Evolutionary conservation across 2,329 filamentous ascomycete species (phyloP).

Genomic region (Fusarium palustre): DNA sequence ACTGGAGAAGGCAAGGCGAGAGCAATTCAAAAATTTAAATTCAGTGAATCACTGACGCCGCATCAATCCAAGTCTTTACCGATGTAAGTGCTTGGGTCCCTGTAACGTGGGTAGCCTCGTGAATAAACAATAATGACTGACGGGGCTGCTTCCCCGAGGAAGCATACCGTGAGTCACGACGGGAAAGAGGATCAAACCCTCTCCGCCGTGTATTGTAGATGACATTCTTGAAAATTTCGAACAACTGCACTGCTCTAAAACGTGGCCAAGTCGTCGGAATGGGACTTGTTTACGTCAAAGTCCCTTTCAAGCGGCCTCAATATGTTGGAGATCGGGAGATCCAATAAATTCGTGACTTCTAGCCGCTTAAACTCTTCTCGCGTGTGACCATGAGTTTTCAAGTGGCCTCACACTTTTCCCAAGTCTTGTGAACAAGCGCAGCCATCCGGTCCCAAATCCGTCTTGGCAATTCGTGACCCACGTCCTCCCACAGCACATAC

Average conservation of each 20-base stretch:
- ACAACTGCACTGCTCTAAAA: neutral
- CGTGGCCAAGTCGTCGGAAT: neutral
- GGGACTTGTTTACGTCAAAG: neutral
- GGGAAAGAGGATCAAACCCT: neutral
- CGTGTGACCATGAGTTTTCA: neutral
- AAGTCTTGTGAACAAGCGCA: slow-evolving; percentile 10
- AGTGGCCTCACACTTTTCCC: slow-evolving; percentile 10
- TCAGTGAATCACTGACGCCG: slow-evolving; percentile 3
- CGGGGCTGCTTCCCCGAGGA: neutral
- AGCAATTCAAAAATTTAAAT: fast-evolving
- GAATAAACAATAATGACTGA: neutral
- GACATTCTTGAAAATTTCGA: neutral
- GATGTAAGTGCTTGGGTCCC: no score
- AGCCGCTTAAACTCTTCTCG: neutral
- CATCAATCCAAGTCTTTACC: no score
- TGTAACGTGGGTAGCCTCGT: neutral
- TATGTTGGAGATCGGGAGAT: neutral
- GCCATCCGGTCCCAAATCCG: slow-evolving; percentile 25
- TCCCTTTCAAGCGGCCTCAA: fast-evolving
- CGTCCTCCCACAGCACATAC: slow-evolving; percentile 42
- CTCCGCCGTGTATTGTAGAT: neutral
- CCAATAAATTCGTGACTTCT: neutral
- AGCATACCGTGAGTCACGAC: neutral
- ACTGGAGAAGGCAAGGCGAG: neutral
- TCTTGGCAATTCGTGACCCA: slow-evolving; percentile 39